These are phyloP conservation scores for Chlamydomonas reinhardtii DNA, from an alignment of 163 green algal genomes.

Conservation along the genomic window DNA sequence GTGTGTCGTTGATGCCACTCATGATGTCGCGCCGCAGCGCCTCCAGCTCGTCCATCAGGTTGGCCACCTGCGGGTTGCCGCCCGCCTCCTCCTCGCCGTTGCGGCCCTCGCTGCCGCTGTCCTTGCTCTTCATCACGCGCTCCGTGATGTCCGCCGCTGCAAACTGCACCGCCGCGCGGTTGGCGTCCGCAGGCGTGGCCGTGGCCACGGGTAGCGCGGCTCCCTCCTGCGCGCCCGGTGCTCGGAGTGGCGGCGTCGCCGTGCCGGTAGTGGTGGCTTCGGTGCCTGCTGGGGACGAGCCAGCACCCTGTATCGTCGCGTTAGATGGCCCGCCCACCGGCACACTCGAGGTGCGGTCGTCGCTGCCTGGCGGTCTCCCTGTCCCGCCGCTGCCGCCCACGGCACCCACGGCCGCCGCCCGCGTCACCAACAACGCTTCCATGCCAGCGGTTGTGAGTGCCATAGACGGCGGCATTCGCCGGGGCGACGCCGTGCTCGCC, in stretches of 20 bases:
- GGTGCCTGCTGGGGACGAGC: no score
- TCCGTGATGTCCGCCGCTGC: slow-evolving; percentile 23
- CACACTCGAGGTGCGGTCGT: no score
- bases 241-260: no score
- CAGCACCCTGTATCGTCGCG: no score
- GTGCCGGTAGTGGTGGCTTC: no score
- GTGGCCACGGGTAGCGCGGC: background rate
- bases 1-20: slow-evolving; percentile 44
- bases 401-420: slow-evolving; percentile 1
- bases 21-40: slow-evolving; percentile 41
- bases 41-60: slow-evolving; percentile 50
- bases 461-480: background rate
- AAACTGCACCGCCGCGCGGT: background rate
- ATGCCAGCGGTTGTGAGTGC: slow-evolving; percentile 14
- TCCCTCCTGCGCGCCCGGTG: no score
- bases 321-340: no score
- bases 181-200: background rate
- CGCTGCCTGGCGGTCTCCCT: no score
- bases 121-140: slow-evolving; percentile 11
- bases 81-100: background rate
- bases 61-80: background rate
- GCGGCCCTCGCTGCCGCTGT: slow-evolving; percentile 18
- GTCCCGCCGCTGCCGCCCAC: background rate
- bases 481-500: background rate
- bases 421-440: slow-evolving; percentile 9